A percentile compares a stretch with the other conserved stretches of the same genome.
phyloP scores from a whole-genome alignment of 2,329 filamentous ascomycete genomes.

The Purpureocillium lavendulum region DNA sequence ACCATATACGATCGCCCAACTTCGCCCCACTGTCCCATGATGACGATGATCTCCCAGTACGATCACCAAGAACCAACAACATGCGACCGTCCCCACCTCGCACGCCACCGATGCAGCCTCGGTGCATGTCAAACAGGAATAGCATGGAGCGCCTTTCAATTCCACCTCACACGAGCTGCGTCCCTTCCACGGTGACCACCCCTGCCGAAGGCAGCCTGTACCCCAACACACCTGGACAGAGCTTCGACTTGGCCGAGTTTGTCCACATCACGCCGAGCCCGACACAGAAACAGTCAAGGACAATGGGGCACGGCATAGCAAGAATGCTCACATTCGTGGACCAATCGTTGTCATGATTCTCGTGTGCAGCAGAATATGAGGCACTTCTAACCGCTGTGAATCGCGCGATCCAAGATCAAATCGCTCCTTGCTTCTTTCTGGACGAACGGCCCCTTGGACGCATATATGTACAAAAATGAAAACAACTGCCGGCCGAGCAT shows the following conservation, averaged over 20 bases:
- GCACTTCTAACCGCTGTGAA: no score
- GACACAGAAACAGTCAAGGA: slow-evolving; percentile 83
- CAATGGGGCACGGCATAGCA: slow-evolving; percentile 50
- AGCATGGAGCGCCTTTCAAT: slow-evolving; percentile 65
- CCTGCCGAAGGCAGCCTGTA: slow-evolving; percentile 63
- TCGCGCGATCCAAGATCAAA: no score
- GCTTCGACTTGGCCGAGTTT: slow-evolving; percentile 92
- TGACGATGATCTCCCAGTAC: slow-evolving; percentile 72
- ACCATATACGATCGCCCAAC: slow-evolving; percentile 51
- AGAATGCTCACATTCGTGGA: slow-evolving; percentile 77
- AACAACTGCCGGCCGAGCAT: no score
- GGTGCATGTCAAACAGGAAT: slow-evolving; percentile 36
- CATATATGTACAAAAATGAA: no score
- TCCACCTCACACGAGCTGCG: slow-evolving; percentile 61
- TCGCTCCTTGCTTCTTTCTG: no score
- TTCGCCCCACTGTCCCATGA: slow-evolving; percentile 63
- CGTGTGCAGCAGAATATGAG: no score
- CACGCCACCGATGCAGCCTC: slow-evolving; percentile 62
- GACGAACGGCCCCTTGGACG: no score
- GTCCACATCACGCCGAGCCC: slow-evolving; percentile 96
- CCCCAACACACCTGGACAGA: slow-evolving; percentile 71
- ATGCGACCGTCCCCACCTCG: slow-evolving; percentile 74
- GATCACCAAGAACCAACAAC: slow-evolving; percentile 60
- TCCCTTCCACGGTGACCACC: slow-evolving; percentile 84
- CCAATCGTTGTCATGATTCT: slow-evolving; percentile 26